Evolutionary conservation across 1,284 basidiomycete genomes (phyloP), one percentile per base, ranked within the genome.

Genomic region (Phellopilus nigrolimitatus): DNA sequence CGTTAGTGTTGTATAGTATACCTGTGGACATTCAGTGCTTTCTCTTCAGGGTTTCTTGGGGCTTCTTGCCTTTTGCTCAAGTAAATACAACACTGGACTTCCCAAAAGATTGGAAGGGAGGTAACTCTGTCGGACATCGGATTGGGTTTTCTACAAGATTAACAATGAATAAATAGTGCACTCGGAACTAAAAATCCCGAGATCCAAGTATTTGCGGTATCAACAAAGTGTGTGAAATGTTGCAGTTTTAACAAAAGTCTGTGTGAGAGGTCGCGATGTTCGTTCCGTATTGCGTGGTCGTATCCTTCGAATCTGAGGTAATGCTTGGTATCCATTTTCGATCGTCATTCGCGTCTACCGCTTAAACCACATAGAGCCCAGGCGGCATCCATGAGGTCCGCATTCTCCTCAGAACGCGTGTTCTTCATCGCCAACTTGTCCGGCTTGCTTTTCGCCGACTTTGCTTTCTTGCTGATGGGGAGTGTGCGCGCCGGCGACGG

Each of bases 341-440:
- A 5, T 15, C 4, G 17, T 52, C 31, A 52, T 46, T 33, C 31
- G n/a, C 44, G 36, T 17, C 25, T 10, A 7, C 36, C 28, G 5
- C 49, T 51, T n/a, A 55, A 44, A 15, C 53, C 49, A 40, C 53
- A 55, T 4, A 55, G 39, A 10, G 53, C 49, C 41, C 34, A 47
- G 21, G 53, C 53, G n/a, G 43, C 48, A 43, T 45, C 39, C 49
- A 55, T 47, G 15, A 51, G 13, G 31, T 55, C 53, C 37, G 19
- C 42, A 19, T 55, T 37, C 6, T 51, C 47, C 10, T 42, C 43
- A 4, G 7, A n/a, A 17, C 19, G 19, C 2, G 9, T 24, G 30
- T 36, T 33, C 7, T 25, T 47, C 21, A 8, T 19, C 27, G 15
- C 19, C 38, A 30, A 19, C 15, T 15, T n/a, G 17, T 9, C 30